Conservation (phyloP, 1,284 basidiomycete species). For the Cryptococcus amylolentus region DNA sequence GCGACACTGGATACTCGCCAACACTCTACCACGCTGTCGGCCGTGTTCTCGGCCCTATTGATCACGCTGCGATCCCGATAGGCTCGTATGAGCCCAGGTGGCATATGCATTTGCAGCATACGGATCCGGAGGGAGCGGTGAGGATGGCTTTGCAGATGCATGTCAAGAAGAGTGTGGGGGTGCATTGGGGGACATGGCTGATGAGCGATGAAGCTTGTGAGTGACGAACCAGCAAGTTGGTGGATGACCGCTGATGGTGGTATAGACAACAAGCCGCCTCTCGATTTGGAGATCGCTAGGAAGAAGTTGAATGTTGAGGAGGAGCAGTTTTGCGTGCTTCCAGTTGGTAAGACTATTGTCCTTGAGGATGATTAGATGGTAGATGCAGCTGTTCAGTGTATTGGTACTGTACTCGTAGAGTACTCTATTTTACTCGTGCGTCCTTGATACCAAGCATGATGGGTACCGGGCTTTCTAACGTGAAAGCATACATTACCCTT, state of each 20-base stretch:
- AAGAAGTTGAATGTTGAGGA: slow-evolving; percentile 32
- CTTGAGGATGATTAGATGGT: slow-evolving; percentile 18
- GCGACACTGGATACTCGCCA: slow-evolving; percentile 50
- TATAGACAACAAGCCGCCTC: slow-evolving; percentile 41
- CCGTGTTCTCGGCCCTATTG: slow-evolving; percentile 49
- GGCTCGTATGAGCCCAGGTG: slow-evolving; percentile 50
- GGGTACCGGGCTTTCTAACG: too few relatives aligned
- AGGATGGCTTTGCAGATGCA: slow-evolving; percentile 46
- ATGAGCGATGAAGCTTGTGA: slow-evolving; percentile 51
- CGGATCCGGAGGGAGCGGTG: slow-evolving; percentile 50
- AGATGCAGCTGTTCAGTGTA: too few relatives aligned
- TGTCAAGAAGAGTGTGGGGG: slow-evolving; percentile 45
- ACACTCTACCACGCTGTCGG: slow-evolving; percentile 50
- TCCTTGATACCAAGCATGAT: too few relatives aligned
- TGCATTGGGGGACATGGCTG: slow-evolving; percentile 54
- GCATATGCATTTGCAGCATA: slow-evolving; percentile 51
- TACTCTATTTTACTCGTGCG: too few relatives aligned
- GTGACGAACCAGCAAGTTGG: slow-evolving; percentile 8
- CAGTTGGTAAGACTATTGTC: slow-evolving; percentile 40
- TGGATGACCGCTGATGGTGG: not conserved
- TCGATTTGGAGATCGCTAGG: slow-evolving; percentile 38
- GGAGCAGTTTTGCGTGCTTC: slow-evolving; percentile 33
- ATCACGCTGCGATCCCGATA: slow-evolving; percentile 52
- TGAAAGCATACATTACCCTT: too few relatives aligned
- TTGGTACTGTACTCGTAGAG: too few relatives aligned